Evolutionary conservation across 2,329 filamentous ascomycete genomes (phyloP), one percentile per base, ranked within the genome.

Genomic region (Epichloe uncinata): DNA sequence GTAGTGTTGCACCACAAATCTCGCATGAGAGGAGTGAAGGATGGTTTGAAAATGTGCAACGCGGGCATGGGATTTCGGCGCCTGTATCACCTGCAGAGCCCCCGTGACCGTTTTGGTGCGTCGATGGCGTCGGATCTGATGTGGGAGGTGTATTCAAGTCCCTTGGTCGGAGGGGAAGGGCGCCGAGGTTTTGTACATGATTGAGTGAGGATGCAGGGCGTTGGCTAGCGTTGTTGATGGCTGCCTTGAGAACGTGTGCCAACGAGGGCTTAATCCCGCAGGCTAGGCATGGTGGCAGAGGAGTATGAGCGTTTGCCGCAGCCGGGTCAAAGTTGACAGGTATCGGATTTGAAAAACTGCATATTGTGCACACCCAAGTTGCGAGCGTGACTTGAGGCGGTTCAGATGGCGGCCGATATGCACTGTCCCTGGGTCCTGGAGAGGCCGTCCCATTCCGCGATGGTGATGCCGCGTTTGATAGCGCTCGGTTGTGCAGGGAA

Each of bases 301-400:
- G 84, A 5, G 86, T 95, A 54, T 88, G 81, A 18, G 82, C 79
- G 54, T 80, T 93, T 8, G 88, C 88, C 2, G 84, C 82, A 1
- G 82, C 76, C 0, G 89, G 86, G 60, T 97, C 91, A 63, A 97
- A 97, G 64, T 95, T 96, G 37, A 87, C 86, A 0, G 93, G 90
- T 1, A 96, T 82, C 0, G 87, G 84, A 60, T 97, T 97, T 9
- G 90, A 91, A 62, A 95, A 94, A 57, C 86, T 91, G 73, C 91
- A 97, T 60, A 97, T 97, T 2, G 87, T 85, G 69, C 91, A 97
- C 18, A 97, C 83, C 91, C 91, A 97, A 4, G 89, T 96, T 5
- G 87, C 87, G 52, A 74, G 78, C 56, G 73, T 76, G 13, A 72
- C 63, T 13, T 75, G 67, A 1, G 72, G 58, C 34, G 77, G 70